A percentile compares a stretch with the other conserved stretches of the same genome.
These are phyloP conservation scores for Teratosphaeria zuluensis DNA, from an alignment of 2,329 filamentous ascomycete species.

Conservation along the genomic window DNA sequence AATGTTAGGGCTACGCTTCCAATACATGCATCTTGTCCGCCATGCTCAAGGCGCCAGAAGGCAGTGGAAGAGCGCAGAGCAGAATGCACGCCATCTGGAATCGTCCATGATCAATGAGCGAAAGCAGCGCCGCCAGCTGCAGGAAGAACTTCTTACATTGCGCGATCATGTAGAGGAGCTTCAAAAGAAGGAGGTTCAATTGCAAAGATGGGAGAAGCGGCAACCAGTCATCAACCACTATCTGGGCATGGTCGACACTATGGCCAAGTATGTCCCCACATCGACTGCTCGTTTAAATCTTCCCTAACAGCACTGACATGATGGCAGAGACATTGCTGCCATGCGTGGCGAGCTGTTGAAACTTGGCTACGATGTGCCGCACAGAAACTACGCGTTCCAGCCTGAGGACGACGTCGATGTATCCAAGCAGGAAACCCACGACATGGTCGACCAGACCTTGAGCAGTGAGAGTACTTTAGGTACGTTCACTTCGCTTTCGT, in stretches of 20 bases:
- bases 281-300: not conserved
- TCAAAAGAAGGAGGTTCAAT: slow-evolving; percentile 15
- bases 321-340: slow-evolving; percentile 20
- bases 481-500: not conserved
- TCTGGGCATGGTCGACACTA: slow-evolving; percentile 25
- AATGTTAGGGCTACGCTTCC: slow-evolving; percentile 40
- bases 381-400: slow-evolving; percentile 13
- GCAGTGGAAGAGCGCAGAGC: slow-evolving; percentile 14
- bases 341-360: slow-evolving; percentile 19
- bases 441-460: not conserved
- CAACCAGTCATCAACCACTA: slow-evolving; percentile 27
- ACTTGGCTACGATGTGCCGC: slow-evolving; percentile 23
- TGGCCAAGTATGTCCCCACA: slow-evolving; percentile 19
- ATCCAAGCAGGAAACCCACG: not conserved
- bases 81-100: slow-evolving; percentile 14
- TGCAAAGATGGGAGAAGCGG: slow-evolving; percentile 25
- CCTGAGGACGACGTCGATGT: not conserved
- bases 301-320: not conserved
- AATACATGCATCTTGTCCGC: slow-evolving; percentile 32
- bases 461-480: not conserved
- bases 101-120: slow-evolving; percentile 16
- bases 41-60: slow-evolving; percentile 21
- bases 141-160: slow-evolving; percentile 12
- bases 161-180: slow-evolving; percentile 12
- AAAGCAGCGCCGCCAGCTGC: slow-evolving; percentile 12